Percentiles rank a stretch among this genome's conserved stretches.
These are phyloP conservation scores for Sphaerulina musiva DNA, from an alignment of 2,329 filamentous ascomycete species.

Conservation along the genomic window DNA sequence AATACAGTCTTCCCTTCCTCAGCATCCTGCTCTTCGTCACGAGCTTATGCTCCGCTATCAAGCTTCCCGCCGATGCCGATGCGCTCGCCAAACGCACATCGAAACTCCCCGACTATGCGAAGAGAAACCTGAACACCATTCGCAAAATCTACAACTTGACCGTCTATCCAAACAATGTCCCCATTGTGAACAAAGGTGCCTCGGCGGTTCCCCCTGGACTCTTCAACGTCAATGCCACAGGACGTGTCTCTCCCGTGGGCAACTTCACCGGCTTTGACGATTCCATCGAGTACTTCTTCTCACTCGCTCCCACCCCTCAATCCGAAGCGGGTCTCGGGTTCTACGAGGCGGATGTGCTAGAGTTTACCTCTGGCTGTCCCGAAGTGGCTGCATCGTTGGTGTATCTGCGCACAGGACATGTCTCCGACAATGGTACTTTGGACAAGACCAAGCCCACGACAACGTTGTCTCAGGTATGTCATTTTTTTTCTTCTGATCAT, in stretches of 20 bases:
- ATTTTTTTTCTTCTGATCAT: no score
- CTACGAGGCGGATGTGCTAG: conserved; percentile 24
- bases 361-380: conserved; percentile 22
- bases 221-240: conserved; percentile 37
- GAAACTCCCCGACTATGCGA: conserved; percentile 6
- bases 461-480: conserved; percentile 16
- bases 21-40: background rate
- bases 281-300: conserved; percentile 44
- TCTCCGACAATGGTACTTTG: conserved; percentile 11
- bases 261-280: conserved; percentile 41
- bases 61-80: background rate
- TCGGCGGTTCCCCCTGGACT: conserved; percentile 36
- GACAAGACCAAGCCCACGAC: conserved; percentile 11
- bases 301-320: conserved; percentile 34
- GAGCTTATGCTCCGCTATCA: background rate
- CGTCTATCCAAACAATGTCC: conserved; percentile 38
- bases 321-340: conserved; percentile 23
- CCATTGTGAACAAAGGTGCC: conserved; percentile 34
- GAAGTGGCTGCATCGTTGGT: conserved; percentile 23
- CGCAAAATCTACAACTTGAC: conserved; percentile 18
- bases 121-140: conserved; percentile 37
- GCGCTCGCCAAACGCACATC: background rate
- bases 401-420: conserved; percentile 17
- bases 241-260: conserved; percentile 40
- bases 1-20: conserved; percentile 1